These are phyloP conservation scores for Cudoniella acicularis DNA, from an alignment of 495 filamentous ascomycete genomes.

Conservation along the genomic window DNA sequence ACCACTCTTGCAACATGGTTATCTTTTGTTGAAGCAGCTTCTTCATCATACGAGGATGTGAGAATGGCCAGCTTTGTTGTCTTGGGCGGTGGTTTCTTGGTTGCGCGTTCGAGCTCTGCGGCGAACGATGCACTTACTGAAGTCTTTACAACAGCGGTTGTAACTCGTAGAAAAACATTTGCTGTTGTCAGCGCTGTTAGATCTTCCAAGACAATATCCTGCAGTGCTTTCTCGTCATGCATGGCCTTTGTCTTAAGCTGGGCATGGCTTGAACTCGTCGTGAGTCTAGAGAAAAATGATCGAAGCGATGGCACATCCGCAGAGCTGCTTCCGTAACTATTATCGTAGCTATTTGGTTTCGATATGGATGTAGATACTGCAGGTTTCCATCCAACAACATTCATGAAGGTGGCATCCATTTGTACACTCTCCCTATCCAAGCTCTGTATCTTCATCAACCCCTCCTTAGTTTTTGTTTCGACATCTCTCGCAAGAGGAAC, in stretches of 20 bases:
- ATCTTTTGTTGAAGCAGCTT: conserved; percentile 29
- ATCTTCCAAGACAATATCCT: conserved; percentile 61
- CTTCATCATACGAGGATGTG: conserved; percentile 85
- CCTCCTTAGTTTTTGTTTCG: conserved; percentile 74
- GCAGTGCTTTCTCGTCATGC: conserved; percentile 48
- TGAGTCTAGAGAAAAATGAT: conserved; percentile 76
- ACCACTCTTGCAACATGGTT: conserved; percentile 34
- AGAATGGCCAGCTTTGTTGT: conserved; percentile 78
- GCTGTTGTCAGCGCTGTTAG: conserved; percentile 61
- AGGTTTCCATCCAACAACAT: conserved; percentile 76
- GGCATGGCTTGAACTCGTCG: conserved; percentile 40
- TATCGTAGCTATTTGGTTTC: conserved; percentile 20
- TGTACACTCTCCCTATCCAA: conserved; percentile 80
- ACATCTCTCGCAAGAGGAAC: conserved; percentile 77
- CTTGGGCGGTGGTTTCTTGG: conserved; percentile 93
- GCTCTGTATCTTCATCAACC: conserved; percentile 73
- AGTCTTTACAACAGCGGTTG: conserved; percentile 75
- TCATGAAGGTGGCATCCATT: conserved; percentile 90
- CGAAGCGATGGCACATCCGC: conserved; percentile 57
- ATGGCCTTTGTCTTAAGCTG: conserved; percentile 40
- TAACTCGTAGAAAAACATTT: conserved; percentile 82
- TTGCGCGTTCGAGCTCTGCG: conserved; percentile 88
- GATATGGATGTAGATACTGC: conserved; percentile 38
- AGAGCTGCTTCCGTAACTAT: conserved; percentile 17
- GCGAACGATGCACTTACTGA: conserved; percentile 63